Base-by-base conservation (phyloP, 805 yeast genomes). In the Wickerhamiella hasegawae region DNA sequence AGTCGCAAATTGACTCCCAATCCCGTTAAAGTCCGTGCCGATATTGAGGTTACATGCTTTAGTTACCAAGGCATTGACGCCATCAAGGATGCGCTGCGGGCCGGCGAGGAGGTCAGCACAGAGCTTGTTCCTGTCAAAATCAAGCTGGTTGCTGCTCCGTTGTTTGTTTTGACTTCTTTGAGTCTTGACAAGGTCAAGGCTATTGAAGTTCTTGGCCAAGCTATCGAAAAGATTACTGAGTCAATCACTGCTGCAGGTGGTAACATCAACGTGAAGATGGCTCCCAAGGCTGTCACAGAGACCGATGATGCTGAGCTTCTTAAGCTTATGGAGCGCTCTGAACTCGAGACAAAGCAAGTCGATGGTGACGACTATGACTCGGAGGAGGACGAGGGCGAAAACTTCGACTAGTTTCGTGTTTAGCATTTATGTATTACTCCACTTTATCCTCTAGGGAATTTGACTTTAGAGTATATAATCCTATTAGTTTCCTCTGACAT, bases 251-350 rank as follows among this genome's bases (percentile, higher is more conserved):
- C 68, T 16, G 68, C 71, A 37, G 94, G 83, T 36, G 98, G 98
- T 54, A 70, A 73, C 39, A 78, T 94, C 58, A 82, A 80, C 47
- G 78, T 87, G 45, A 84, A 92, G 36, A 87, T 87, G 96, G 87
- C 93, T 50, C 97, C 98, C 54, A 87, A 85, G 73, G 96, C 97
- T 29, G 97, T 90, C 46, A 84, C 96, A 38, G 97, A 94, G 41
- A 81, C 90, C 41, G 98, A 90, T 58, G 98, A 90, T 59, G 97
- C 95, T 41, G 96, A 85, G 63, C 72, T 90, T 54, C 94, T 84
- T 61, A 94, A 94, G 41, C 71, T 90, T 46, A 75, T 90, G 72
- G 96, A 87, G 63, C 72, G 81, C 55, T 81, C 83, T 56, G 96
- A 83, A 65, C 68, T 77, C 54, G 95, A 82, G 58, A 85, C 80